Evolutionary conservation across 2,329 filamentous ascomycete genomes (phyloP).

Genomic region (Amauroascus niger): DNA sequence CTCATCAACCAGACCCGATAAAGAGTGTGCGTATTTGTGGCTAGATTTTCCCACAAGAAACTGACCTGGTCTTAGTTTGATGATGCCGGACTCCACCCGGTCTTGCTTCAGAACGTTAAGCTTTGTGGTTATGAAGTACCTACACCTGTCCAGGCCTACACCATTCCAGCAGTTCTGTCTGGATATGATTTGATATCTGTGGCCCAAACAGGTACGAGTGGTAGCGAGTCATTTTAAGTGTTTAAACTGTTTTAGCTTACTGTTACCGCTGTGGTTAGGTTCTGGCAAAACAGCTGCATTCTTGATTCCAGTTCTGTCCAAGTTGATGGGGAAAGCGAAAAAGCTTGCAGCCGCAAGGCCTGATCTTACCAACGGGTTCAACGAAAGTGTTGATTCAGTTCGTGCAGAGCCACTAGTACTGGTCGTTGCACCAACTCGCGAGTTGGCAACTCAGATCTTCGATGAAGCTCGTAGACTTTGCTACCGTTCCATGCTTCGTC

Average conservation of each 20-base stretch:
- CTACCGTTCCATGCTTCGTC: conserved; percentile 89
- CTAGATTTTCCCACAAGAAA: neutral
- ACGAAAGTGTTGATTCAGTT: conserved; percentile 44
- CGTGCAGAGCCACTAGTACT: conserved; percentile 81
- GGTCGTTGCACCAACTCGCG: conserved; percentile 75
- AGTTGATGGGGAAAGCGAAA: conserved; percentile 91
- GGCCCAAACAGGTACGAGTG: conserved; percentile 73
- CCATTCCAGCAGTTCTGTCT: conserved; percentile 65
- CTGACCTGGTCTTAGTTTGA: conserved; percentile 48
- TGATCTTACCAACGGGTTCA: conserved; percentile 47
- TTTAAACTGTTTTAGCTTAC: conserved; percentile 11
- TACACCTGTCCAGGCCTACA: conserved; percentile 81
- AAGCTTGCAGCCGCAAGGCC: conserved; percentile 73
- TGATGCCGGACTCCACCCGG: conserved; percentile 73
- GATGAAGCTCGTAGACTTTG: conserved; percentile 87
- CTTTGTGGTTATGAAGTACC: conserved; percentile 61
- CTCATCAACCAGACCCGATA: conserved; percentile 41
- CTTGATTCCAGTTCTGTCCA: conserved; percentile 76
- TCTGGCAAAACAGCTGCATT: conserved; percentile 96
- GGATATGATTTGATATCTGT: conserved; percentile 78
- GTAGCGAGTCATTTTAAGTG: neutral
- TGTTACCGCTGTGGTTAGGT: conserved; percentile 44
- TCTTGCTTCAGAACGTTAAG: conserved; percentile 66
- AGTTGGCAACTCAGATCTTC: conserved; percentile 88
- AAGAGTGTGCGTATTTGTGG: conserved; percentile 36